These are phyloP conservation scores for Pleodorina starrii DNA, from an alignment of 139 green algal genomes.

Conservation along the genomic window DNA sequence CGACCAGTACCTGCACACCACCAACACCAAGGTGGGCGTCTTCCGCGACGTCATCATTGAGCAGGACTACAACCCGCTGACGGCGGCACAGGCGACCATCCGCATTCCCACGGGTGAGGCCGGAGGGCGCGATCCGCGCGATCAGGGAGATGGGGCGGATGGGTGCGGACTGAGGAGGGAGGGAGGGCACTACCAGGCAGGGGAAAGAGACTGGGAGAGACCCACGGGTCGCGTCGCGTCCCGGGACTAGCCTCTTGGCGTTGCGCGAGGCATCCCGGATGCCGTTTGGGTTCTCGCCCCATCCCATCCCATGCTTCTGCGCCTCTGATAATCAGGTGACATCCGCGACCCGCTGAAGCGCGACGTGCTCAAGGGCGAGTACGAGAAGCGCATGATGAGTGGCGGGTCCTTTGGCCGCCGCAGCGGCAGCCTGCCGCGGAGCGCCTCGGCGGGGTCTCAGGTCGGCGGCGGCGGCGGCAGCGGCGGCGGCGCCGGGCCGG, in stretches of 20 bases:
- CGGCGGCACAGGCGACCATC: constrained; percentile 43
- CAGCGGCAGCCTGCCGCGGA: background rate
- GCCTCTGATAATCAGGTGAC: constrained; percentile 28
- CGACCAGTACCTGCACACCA: constrained; percentile 64
- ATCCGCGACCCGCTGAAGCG: constrained; percentile 69
- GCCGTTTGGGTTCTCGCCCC: too few relatives aligned
- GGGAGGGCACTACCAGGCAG: too few relatives aligned
- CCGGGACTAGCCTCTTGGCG: too few relatives aligned
- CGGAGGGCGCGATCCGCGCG: too few relatives aligned
- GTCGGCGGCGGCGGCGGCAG: background rate
- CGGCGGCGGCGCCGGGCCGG: constrained; percentile 3
- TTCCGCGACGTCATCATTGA: constrained; percentile 78
- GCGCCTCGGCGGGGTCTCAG: background rate
- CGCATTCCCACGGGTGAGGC: constrained; percentile 51
- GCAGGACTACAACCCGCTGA: constrained; percentile 74
- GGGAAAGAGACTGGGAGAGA: too few relatives aligned
- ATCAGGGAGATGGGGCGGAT: too few relatives aligned
- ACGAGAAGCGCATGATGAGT: constrained; percentile 59
- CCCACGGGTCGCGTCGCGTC: too few relatives aligned
- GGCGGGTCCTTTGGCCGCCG: background rate
- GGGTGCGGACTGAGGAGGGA: too few relatives aligned
- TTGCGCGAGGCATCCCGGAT: too few relatives aligned
- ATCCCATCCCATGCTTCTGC: too few relatives aligned
- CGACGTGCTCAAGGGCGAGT: constrained; percentile 68
- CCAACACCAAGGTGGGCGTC: constrained; percentile 70